phyloP scores from a whole-genome alignment of 1,284 basidiomycete genomes.

The Rhodotorula glutinis region DNA sequence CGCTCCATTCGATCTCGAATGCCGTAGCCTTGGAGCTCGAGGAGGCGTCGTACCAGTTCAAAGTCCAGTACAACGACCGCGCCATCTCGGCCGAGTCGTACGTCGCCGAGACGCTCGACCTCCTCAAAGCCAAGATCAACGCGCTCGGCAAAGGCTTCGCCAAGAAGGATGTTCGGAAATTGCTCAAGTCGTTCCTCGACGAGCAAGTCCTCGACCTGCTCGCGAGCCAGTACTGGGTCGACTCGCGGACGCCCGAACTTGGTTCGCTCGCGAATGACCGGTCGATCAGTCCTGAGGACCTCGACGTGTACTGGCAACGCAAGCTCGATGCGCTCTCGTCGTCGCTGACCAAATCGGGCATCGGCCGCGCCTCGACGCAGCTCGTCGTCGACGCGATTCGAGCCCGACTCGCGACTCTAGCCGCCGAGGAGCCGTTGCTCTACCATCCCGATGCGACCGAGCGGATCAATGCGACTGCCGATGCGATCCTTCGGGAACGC shows the following conservation, averaged over 20 bases:
- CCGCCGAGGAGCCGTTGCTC: constrained; percentile 82
- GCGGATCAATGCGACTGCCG: constrained; percentile 84
- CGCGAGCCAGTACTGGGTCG: constrained; percentile 95
- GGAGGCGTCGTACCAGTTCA: constrained; percentile 97
- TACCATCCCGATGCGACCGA: constrained; percentile 84
- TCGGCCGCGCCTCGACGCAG: constrained; percentile 89
- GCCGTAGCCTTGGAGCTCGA: constrained; percentile 95
- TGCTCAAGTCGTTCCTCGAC: constrained; percentile 87
- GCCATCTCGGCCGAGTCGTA: constrained; percentile 93
- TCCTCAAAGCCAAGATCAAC: constrained; percentile 85
- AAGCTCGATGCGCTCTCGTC: constrained; percentile 90
- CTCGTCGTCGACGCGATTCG: constrained; percentile 94
- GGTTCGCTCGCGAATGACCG: constrained; percentile 65
- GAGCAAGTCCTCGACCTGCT: constrained; percentile 95
- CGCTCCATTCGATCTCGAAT: constrained; percentile 90
- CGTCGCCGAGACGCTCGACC: constrained; percentile 93
- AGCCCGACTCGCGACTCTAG: constrained; percentile 81
- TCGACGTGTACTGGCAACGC: constrained; percentile 92
- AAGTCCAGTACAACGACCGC: constrained; percentile 98
- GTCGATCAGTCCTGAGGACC: constrained; percentile 61
- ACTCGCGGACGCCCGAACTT: constrained; percentile 77
- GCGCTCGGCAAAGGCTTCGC: constrained; percentile 80
- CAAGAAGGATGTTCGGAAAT: constrained; percentile 80
- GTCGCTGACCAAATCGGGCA: constrained; percentile 89
- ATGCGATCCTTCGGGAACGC: constrained; percentile 85